Evolutionary conservation across 305 asterid species (phyloP).

Genomic region (Nicotiana rustica): DNA sequence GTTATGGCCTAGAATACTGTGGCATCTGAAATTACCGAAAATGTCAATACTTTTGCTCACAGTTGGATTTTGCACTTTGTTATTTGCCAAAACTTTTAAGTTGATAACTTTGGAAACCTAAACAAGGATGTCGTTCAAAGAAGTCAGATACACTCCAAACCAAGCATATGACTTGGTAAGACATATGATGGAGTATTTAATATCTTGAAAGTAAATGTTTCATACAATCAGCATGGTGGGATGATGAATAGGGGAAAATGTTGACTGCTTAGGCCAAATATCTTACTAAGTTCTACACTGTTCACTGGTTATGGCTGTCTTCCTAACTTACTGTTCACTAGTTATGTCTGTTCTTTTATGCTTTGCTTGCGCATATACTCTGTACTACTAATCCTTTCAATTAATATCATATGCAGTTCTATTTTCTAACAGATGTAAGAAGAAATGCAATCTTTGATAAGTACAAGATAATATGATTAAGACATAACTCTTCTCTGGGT

Average conservation of each 20-base stretch:
- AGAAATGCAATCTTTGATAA: not conserved
- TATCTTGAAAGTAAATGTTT: conserved; percentile 19
- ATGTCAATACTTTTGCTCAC: not conserved
- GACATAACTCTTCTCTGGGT: conserved; percentile 33
- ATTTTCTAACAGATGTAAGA: not conserved
- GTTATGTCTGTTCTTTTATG: not conserved
- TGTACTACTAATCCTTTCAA: not conserved
- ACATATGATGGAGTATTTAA: conserved; percentile 12
- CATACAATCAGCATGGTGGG: not conserved
- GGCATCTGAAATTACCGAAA: conserved; percentile 9
- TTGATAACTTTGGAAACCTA: conserved; percentile 23
- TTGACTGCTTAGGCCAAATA: not conserved
- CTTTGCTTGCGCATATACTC: conserved; percentile 12
- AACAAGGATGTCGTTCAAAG: conserved; percentile 26
- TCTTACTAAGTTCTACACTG: not conserved
- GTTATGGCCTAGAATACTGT: not conserved
- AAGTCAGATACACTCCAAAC: not conserved
- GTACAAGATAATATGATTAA: conserved; percentile 8
- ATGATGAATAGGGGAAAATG: not conserved
- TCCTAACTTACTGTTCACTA: not conserved
- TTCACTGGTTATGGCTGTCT: not conserved
- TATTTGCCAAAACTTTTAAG: conserved; percentile 19
- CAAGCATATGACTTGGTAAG: conserved; percentile 19
- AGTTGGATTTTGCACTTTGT: conserved; percentile 15
- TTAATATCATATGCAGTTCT: not conserved